phyloP scores from a whole-genome alignment of 2,329 filamentous ascomycete genomes.

The Fusarium nygamai region DNA sequence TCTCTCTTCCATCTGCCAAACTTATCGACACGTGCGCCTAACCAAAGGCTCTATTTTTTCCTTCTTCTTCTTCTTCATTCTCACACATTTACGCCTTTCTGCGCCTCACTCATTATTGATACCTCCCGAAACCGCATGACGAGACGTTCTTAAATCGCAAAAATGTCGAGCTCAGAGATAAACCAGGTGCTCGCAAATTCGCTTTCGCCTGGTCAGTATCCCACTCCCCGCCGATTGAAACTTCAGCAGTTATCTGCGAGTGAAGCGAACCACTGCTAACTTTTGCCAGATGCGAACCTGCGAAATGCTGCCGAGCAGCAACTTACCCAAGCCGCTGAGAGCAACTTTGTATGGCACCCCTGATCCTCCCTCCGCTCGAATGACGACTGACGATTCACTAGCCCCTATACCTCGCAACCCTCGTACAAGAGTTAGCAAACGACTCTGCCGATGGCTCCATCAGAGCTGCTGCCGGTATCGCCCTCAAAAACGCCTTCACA shows the following conservation, averaged over 20 bases:
- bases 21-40: slow-evolving; percentile 47
- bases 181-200: slow-evolving; percentile 98
- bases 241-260: neutral
- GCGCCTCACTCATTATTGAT: slow-evolving; percentile 38
- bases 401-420: slow-evolving; percentile 91
- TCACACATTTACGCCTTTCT: slow-evolving; percentile 7
- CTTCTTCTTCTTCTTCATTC: slow-evolving; percentile 24
- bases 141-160: slow-evolving; percentile 51
- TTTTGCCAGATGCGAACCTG: slow-evolving; percentile 79
- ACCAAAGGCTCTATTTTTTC: slow-evolving; percentile 36
- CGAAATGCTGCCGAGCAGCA: slow-evolving; percentile 94
- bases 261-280: slow-evolving; percentile 40
- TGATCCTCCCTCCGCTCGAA: slow-evolving; percentile 27
- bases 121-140: slow-evolving; percentile 50
- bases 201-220: slow-evolving; percentile 84
- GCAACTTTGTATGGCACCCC: slow-evolving; percentile 81
- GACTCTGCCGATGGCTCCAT: slow-evolving; percentile 85
- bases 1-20: slow-evolving; percentile 41
- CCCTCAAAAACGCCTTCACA: slow-evolving; percentile 97
- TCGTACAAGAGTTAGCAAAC: slow-evolving; percentile 94
- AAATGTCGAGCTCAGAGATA: slow-evolving; percentile 86
- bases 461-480: slow-evolving; percentile 92
- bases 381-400: slow-evolving; percentile 54
- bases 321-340: slow-evolving; percentile 89
- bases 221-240: slow-evolving; percentile 19